phyloP scores from a whole-genome alignment of 306 rosid species.

The Gynostemma pentaphyllum region DNA sequence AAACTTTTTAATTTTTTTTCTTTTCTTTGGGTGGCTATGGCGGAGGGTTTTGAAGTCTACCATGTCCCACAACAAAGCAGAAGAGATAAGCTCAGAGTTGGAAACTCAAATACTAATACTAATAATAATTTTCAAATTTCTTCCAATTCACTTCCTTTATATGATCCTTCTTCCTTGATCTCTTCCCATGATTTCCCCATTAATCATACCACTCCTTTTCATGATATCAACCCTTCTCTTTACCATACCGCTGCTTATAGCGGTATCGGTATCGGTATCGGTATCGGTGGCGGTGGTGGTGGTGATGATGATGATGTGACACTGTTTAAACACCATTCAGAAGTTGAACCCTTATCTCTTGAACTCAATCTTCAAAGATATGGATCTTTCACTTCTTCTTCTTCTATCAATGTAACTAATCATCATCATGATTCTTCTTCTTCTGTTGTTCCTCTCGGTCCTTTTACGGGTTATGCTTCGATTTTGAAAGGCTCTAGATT shows the following conservation, averaged over 20 bases:
- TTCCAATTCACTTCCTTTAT: slow-evolving; percentile 18
- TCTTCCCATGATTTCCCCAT: slow-evolving; percentile 15
- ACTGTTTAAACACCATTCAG: no score
- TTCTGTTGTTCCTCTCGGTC: slow-evolving; percentile 34
- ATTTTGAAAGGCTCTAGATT: slow-evolving; percentile 60
- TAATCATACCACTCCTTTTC: background rate
- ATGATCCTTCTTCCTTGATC: slow-evolving; percentile 36
- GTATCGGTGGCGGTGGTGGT: no score
- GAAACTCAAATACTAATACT: slow-evolving; percentile 4
- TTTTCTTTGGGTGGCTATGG: slow-evolving; percentile 28
- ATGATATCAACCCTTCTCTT: slow-evolving; percentile 24
- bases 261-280: no score
- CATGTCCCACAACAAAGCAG: slow-evolving; percentile 84
- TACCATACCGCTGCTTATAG: slow-evolving; percentile 13
- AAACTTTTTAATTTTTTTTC: no score
- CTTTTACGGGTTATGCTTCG: slow-evolving; percentile 33
- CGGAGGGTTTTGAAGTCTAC: slow-evolving; percentile 57
- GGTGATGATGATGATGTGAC: no score
- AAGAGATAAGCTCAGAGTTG: slow-evolving; percentile 61
- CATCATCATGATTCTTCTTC: background rate
- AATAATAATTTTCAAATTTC: slow-evolving; percentile 6
- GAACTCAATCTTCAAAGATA: slow-evolving; percentile 41
- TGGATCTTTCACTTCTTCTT: slow-evolving; percentile 19
- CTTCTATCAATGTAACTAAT: no score
- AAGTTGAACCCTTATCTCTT: slow-evolving; percentile 56